phyloP scores from a whole-genome alignment of 805 yeast species.

The Grigorovia yakushimaensis region DNA sequence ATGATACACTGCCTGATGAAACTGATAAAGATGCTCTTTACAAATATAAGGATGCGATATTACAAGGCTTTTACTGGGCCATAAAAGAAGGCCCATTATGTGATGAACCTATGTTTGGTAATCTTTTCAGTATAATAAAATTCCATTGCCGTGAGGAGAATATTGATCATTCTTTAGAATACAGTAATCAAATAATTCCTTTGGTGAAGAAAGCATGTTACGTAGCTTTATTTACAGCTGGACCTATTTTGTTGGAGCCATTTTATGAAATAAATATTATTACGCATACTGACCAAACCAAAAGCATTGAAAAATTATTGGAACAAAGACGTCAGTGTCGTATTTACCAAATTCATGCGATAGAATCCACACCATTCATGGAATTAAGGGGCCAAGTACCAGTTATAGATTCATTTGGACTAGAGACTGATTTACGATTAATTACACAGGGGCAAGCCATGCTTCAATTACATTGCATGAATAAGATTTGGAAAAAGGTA shows the following conservation, averaged over 20 bases:
- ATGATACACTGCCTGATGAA: slow-evolving; percentile 70
- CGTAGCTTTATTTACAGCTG: slow-evolving; percentile 65
- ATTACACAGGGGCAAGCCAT: slow-evolving; percentile 72
- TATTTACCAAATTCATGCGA: slow-evolving; percentile 36
- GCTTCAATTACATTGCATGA: slow-evolving; percentile 53
- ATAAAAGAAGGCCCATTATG: slow-evolving; percentile 85
- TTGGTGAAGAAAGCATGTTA: slow-evolving; percentile 78
- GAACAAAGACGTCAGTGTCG: slow-evolving; percentile 62
- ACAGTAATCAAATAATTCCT: slow-evolving; percentile 62
- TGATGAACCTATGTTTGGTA: slow-evolving; percentile 67
- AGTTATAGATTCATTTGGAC: slow-evolving; percentile 81
- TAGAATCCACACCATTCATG: slow-evolving; percentile 66
- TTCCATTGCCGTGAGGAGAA: slow-evolving; percentile 34
- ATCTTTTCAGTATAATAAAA: slow-evolving; percentile 60
- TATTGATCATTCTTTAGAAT: slow-evolving; percentile 37
- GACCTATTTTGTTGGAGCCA: slow-evolving; percentile 79
- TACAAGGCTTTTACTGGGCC: slow-evolving; percentile 79
- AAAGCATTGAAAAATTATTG: slow-evolving; percentile 41
- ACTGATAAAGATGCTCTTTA: slow-evolving; percentile 45
- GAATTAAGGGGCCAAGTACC: slow-evolving; percentile 61
- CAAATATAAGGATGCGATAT: slow-evolving; percentile 43
- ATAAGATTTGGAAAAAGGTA: slow-evolving; percentile 54
- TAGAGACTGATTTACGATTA: slow-evolving; percentile 76
- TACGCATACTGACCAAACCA: slow-evolving; percentile 40
- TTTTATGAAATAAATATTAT: slow-evolving; percentile 50